These are phyloP conservation scores for Aureobasidium uvarum DNA, from an alignment of 2,329 filamentous ascomycete species.

Conservation along the genomic window DNA sequence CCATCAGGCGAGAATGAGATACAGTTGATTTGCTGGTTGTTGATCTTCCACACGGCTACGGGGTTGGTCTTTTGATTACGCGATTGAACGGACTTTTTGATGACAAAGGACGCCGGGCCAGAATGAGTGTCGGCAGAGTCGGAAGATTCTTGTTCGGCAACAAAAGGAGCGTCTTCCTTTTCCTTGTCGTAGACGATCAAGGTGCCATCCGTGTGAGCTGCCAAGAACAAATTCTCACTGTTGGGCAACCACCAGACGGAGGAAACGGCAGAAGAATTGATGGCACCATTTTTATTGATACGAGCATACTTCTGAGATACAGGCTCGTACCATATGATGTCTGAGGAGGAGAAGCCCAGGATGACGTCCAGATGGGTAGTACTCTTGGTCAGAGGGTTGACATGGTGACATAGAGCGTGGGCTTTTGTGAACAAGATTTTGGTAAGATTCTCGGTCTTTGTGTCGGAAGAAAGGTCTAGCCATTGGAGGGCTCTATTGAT, in stretches of 20 bases:
- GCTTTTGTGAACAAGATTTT: slow-evolving; percentile 98
- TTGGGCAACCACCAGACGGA: slow-evolving; percentile 92
- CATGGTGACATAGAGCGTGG: slow-evolving; percentile 90
- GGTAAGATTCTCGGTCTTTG: slow-evolving; percentile 83
- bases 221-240: slow-evolving; percentile 89
- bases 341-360: slow-evolving; percentile 93
- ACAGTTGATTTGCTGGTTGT: slow-evolving; percentile 84
- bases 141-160: slow-evolving; percentile 54
- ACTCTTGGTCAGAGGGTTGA: slow-evolving; percentile 80
- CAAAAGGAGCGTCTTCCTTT: slow-evolving; percentile 81
- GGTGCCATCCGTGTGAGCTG: slow-evolving; percentile 86
- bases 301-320: slow-evolving; percentile 94
- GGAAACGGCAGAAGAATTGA: slow-evolving; percentile 80
- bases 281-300: slow-evolving; percentile 92
- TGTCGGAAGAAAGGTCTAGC: slow-evolving; percentile 79
- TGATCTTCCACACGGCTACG: slow-evolving; percentile 87
- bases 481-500: slow-evolving; percentile 95
- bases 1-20: slow-evolving; percentile 91
- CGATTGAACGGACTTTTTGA: slow-evolving; percentile 90
- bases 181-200: slow-evolving; percentile 97
- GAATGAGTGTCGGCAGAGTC: slow-evolving; percentile 40
- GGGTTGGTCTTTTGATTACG: slow-evolving; percentile 93
- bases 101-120: slow-evolving; percentile 55
- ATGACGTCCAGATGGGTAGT: slow-evolving; percentile 81
- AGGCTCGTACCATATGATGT: slow-evolving; percentile 98